Evolutionary conservation across 345 rosid genomes (phyloP).

Genomic region (Mallotus nudiflorus): DNA sequence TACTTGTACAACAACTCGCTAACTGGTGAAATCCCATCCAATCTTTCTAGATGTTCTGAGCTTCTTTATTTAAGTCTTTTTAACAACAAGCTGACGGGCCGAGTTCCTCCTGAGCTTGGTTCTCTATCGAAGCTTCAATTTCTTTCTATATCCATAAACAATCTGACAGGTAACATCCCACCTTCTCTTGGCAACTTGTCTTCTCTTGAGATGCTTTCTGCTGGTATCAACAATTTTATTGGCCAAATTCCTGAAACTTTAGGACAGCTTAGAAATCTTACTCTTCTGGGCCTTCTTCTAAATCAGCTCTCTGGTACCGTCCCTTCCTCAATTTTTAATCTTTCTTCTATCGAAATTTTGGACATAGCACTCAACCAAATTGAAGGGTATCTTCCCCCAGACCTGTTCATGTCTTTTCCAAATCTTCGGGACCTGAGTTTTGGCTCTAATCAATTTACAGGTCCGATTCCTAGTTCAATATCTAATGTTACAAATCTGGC

Average conservation of each 20-base stretch:
- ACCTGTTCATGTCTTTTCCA: conserved; percentile 17
- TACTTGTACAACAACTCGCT: neutral
- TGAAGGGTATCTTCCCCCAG: conserved; percentile 9
- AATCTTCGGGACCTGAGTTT: neutral
- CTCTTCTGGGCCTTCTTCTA: neutral
- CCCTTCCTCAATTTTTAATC: conserved; percentile 23
- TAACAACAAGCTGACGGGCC: conserved; percentile 1
- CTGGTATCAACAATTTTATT: neutral
- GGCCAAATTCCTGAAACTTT: conserved; percentile 21
- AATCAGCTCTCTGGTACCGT: conserved; percentile 20
- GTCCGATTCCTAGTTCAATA: neutral
- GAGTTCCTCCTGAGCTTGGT: conserved; percentile 2
- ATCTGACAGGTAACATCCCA: conserved; percentile 16
- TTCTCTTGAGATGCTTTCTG: neutral
- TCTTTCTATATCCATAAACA: neutral
- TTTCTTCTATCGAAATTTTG: neutral
- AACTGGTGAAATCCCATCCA: neutral
- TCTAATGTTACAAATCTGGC: neutral
- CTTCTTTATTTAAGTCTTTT: neutral
- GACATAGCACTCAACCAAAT: conserved; percentile 1
- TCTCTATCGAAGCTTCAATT: neutral
- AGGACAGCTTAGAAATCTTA: neutral
- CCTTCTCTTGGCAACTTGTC: conserved; percentile 22
- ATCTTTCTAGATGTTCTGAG: conserved; percentile 12
- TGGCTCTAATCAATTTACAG: neutral